Percentiles rank a stretch among this genome's conserved stretches.
Conservation (phyloP, 2,329 filamentous ascomycete genomes). For the Monascus ruber region DNA sequence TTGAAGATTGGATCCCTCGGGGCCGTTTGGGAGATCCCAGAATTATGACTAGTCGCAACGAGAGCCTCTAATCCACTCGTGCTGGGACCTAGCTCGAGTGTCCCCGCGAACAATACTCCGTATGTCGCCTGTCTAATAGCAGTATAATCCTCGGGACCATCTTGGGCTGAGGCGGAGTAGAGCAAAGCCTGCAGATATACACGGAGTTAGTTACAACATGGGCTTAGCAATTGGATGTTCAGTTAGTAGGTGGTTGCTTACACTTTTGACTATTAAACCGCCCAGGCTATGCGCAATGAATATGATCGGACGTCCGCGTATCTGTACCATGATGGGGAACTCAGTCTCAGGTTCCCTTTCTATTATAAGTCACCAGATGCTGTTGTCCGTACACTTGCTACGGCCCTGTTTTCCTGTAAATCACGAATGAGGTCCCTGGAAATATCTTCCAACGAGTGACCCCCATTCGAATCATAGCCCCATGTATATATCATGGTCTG, state of each 20-base stretch:
- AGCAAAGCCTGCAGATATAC: conserved; percentile 4
- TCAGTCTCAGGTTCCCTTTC: conserved; percentile 3
- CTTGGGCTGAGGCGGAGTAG: conserved; percentile 3
- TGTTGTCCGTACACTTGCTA: conserved; percentile 2
- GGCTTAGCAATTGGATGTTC: conserved; percentile 2
- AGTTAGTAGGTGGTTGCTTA: conserved; percentile 4
- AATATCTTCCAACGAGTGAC: neutral
- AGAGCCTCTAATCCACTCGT: conserved; percentile 20
- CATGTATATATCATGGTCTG: conserved; percentile 7
- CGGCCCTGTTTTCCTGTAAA: neutral
- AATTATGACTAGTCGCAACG: conserved; percentile 10
- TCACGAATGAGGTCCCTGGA: neutral
- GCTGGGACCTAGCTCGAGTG: conserved; percentile 22
- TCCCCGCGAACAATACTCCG: conserved; percentile 27
- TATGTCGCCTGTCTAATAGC: conserved; percentile 9
- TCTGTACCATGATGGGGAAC: conserved; percentile 1
- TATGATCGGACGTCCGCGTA: conserved; percentile 15
- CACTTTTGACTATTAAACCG: conserved; percentile 17
- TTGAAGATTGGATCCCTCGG: conserved; percentile 17
- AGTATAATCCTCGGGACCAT: conserved; percentile 6
- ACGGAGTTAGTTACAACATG: neutral
- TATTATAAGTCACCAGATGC: conserved; percentile 2
- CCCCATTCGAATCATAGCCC: conserved; percentile 12
- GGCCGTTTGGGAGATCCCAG: neutral
- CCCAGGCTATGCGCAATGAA: conserved; percentile 21